phyloP scores from a whole-genome alignment of 768 basidiomycete species.

The Boletus eberwhitei region DNA sequence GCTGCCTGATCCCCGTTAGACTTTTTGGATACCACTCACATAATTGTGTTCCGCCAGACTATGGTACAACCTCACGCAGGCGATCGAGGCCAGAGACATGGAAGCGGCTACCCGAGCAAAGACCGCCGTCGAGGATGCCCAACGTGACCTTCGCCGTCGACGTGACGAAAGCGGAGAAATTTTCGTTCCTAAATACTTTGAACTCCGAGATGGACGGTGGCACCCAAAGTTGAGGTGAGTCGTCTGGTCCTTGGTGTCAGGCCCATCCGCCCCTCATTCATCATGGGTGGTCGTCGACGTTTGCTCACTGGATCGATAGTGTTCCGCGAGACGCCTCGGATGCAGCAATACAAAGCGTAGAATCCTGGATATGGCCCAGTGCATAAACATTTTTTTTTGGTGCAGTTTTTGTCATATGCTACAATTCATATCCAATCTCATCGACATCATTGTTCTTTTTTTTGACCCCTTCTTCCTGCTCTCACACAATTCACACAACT shows the following conservation, averaged over 20 bases:
- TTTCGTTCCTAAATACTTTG: conserved; percentile 81
- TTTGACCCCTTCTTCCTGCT: conserved; percentile 4
- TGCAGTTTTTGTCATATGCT: background rate
- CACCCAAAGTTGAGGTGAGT: conserved; percentile 73
- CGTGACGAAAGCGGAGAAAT: conserved; percentile 70
- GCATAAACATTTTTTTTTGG: conserved; percentile 8
- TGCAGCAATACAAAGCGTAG: conserved; percentile 61
- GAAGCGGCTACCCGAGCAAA: conserved; percentile 91
- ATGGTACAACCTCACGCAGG: conserved; percentile 81
- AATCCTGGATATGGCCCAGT: conserved; percentile 73
- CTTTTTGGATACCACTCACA: too few relatives aligned
- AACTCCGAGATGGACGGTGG: conserved; percentile 74
- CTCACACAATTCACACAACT: conserved; percentile 26
- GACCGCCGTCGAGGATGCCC: conserved; percentile 84
- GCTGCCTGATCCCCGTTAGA: background rate
- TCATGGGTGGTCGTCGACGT: too few relatives aligned
- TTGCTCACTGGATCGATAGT: conserved; percentile 34
- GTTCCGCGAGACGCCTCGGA: conserved; percentile 62
- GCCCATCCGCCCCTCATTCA: background rate
- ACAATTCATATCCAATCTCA: conserved; percentile 20
- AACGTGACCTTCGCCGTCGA: conserved; percentile 73
- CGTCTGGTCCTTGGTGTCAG: background rate
- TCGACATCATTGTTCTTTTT: background rate
- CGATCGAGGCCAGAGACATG: conserved; percentile 88
- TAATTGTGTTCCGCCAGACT: conserved; percentile 32